A percentile compares a stretch with the other conserved stretches of the same genome.
Conservation (phyloP, 1,139 yeast species). For the Yamadazyma buinensis region DNA sequence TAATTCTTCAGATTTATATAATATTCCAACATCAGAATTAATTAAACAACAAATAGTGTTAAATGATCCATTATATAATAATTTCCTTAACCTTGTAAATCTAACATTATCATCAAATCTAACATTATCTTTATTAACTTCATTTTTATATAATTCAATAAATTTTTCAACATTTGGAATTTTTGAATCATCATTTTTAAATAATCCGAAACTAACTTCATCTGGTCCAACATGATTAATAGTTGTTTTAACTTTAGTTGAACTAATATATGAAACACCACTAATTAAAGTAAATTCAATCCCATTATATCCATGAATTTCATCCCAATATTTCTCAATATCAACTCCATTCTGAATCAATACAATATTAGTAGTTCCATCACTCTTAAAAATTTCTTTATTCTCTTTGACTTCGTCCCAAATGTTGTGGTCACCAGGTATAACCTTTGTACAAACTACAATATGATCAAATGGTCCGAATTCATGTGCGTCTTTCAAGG, state of each 20-base stretch:
- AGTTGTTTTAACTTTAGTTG: slow-evolving; percentile 51
- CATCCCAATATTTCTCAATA: slow-evolving; percentile 59
- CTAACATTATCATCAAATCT: slow-evolving; percentile 47
- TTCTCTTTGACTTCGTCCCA: slow-evolving; percentile 59
- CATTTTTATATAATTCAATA: slow-evolving; percentile 48
- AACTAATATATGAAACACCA: slow-evolving; percentile 71
- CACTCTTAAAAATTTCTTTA: slow-evolving; percentile 38
- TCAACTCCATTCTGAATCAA: slow-evolving; percentile 74
- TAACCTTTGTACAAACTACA: slow-evolving; percentile 65
- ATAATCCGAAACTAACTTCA: slow-evolving; percentile 52
- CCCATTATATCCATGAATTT: slow-evolving; percentile 54
- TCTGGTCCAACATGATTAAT: slow-evolving; percentile 58
- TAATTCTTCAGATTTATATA: slow-evolving; percentile 52
- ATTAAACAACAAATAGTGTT: slow-evolving; percentile 62
- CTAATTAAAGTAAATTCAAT: no score
- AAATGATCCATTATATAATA: slow-evolving; percentile 65
- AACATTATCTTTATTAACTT: slow-evolving; percentile 32
- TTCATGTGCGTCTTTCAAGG: slow-evolving; percentile 42
- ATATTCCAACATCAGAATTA: slow-evolving; percentile 46
- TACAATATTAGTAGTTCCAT: slow-evolving; percentile 45
- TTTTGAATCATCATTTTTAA: slow-evolving; percentile 20
- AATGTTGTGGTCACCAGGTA: slow-evolving; percentile 57
- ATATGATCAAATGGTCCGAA: slow-evolving; percentile 61
- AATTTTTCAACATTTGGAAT: slow-evolving; percentile 11
- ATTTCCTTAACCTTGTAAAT: slow-evolving; percentile 65